Conservation (phyloP, 108 stramenopile genomes). For the Pelagomonas calceolata region DNA sequence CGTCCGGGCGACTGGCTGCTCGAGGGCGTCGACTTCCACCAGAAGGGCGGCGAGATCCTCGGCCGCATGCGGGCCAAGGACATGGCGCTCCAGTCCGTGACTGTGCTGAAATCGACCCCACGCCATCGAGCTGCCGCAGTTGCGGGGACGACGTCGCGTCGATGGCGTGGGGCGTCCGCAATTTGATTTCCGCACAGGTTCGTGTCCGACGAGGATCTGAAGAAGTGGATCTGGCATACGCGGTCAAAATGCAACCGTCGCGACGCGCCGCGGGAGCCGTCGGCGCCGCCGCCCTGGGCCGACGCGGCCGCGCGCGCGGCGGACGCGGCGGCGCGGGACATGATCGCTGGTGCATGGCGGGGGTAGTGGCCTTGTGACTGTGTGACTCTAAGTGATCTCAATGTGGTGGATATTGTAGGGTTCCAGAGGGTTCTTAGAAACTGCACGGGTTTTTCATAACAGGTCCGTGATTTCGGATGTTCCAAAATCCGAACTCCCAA, state of each 20-base stretch:
- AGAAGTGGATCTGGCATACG: not conserved
- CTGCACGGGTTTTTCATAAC: too few relatives aligned
- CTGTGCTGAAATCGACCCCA: too few relatives aligned
- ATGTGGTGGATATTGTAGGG: too few relatives aligned
- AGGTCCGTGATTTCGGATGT: too few relatives aligned
- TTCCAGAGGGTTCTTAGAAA: too few relatives aligned
- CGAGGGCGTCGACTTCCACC: slow-evolving; percentile 1
- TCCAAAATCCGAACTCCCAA: too few relatives aligned
- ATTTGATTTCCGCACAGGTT: too few relatives aligned
- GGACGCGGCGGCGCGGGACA: not conserved
- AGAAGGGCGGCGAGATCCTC: not conserved
- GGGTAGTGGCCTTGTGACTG: too few relatives aligned
- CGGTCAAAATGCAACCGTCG: not conserved
- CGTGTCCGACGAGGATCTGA: not conserved
- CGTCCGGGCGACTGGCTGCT: not conserved
- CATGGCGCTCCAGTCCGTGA: not conserved
- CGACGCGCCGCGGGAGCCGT: not conserved
- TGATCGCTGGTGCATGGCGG: not conserved
- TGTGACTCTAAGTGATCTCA: too few relatives aligned
- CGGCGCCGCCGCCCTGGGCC: not conserved
- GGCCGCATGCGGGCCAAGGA: not conserved
- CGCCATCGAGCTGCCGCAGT: too few relatives aligned
- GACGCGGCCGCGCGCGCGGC: not conserved
- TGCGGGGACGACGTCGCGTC: too few relatives aligned
- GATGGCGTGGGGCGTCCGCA: too few relatives aligned